phyloP scores from a whole-genome alignment of 768 basidiomycete genomes.

The Suillus plorans region DNA sequence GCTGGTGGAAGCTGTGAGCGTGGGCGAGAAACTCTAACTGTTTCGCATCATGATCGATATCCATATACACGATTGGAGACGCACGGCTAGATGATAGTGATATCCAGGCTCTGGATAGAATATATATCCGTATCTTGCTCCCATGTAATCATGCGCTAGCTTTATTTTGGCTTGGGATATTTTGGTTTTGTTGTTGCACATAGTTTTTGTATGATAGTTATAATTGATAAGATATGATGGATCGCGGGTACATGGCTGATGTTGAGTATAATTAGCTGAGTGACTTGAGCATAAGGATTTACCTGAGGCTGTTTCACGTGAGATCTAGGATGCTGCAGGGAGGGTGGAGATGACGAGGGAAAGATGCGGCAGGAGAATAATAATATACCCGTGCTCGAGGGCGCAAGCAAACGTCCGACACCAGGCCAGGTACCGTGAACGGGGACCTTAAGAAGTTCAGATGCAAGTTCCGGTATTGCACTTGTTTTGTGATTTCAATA shows the following conservation, averaged over 20 bases:
- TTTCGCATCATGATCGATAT: background rate
- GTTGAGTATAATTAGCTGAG: background rate
- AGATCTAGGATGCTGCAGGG: background rate
- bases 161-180: background rate
- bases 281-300: background rate
- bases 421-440: background rate
- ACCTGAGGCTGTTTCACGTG: background rate
- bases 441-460: background rate
- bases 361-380: background rate
- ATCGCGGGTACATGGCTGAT: background rate
- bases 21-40: background rate
- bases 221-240: background rate
- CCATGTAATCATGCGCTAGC: background rate
- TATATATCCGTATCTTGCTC: background rate
- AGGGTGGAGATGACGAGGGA: background rate
- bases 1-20: constrained; percentile 21
- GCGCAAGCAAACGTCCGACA: background rate
- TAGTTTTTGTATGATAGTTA: background rate
- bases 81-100: background rate
- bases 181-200: background rate
- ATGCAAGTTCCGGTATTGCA: background rate
- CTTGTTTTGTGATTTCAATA: too few relatives aligned
- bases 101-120: constrained; percentile 1
- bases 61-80: constrained; percentile 1
- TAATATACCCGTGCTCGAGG: background rate